Evolutionary conservation across 306 rosid genomes (phyloP), one percentile per base, ranked within the genome.

Genomic region (Corylus avellana): DNA sequence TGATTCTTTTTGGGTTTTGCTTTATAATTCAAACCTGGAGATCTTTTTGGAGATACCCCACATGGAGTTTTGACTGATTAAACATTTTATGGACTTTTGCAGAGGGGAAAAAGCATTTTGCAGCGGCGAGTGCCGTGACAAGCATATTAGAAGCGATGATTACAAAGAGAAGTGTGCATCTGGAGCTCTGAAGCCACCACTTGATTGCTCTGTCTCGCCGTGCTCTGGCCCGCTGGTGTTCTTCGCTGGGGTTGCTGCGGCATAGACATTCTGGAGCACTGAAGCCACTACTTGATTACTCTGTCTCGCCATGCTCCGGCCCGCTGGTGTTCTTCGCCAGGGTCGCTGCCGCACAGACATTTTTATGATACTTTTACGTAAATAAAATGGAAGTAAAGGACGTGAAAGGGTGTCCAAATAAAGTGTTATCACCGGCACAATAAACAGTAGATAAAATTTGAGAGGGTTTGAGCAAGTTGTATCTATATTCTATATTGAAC

Each of bases 41-140:
- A 68, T 68, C 27, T 42, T 42, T 68, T 68, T 17, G 51, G 16
- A 18, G 72, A 17, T 4, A 44, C 35, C 74, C 35, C 50, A 16
- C 62, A 58, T 8, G 14, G 35, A 76, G 47, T 71, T 69, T 53
- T 75, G 14, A 37, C 78, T 83, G 64, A 82, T 58, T 2, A 50
- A 64, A 18, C 58, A 55, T 46, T 32, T 49, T 32, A 39, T 76
- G 64, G 57, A 42, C 57, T 50, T 78, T 49, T 83, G 85, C 89
- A 89, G 93, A 75, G 92, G 96, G 20, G 96, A 91, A 51, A 88
- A 82, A 42, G 96, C 96, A 53, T 91, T 89, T 72, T 89, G 96
- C 76, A 91, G 96, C 42, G 10, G 80, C 0, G 88, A 91, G 84
- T 91, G 96, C 80, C 90, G 93, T 1, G 92, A 83, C 74, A 80